Evolutionary conservation across 2,329 filamentous ascomycete genomes (phyloP), one percentile per base, ranked within the genome.

Genomic region (Colletotrichum scovillei): DNA sequence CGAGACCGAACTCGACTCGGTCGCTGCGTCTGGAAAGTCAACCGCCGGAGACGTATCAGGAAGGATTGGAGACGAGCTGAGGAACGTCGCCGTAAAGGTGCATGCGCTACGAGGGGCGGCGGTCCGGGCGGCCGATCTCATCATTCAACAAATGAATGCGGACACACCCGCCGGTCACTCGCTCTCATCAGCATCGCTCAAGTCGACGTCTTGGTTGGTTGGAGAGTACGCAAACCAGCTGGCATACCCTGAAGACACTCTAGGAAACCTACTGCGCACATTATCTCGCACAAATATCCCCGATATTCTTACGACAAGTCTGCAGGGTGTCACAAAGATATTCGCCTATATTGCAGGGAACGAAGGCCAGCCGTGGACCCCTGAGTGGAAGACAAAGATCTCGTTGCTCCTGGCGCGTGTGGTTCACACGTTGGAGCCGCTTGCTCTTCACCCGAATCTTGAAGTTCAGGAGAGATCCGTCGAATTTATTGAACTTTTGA

Each of bases 381-480:
- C 90, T 0, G 91, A 93, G 79, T 88, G 93, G 69, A 95, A 94
- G 80, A 92, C 93, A 0, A 91, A 91, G 75, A 91, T 93, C 42
- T 91, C 93, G 9, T 88, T 98, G 4, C 86, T 97, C 28, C 91
- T 97, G 83, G 93, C 94, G 32, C 91, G 95, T 2, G 91, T 98
- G 7, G 90, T 97, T 24, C 91, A 97, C 80, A 93, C 94, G 60
- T 85, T 98, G 26, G 95, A 98, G 78, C 90, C 92, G 0, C 83
- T 98, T 19, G 91, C 92, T 0, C 87, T 92, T 53, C 95, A 98
- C 80, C 95, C 96, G 0, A 94, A 92, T 78, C 87, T 99, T 1
- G 97, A 99, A 80, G 95, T 99, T 4, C 97, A 99, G 83, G 97
- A 98, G 82, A 91, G 97, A 69, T 93, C 95, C 3, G 95, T 98